These are phyloP conservation scores for Nigrospora oryzae DNA, from an alignment of 2,329 filamentous ascomycete genomes.

Conservation along the genomic window DNA sequence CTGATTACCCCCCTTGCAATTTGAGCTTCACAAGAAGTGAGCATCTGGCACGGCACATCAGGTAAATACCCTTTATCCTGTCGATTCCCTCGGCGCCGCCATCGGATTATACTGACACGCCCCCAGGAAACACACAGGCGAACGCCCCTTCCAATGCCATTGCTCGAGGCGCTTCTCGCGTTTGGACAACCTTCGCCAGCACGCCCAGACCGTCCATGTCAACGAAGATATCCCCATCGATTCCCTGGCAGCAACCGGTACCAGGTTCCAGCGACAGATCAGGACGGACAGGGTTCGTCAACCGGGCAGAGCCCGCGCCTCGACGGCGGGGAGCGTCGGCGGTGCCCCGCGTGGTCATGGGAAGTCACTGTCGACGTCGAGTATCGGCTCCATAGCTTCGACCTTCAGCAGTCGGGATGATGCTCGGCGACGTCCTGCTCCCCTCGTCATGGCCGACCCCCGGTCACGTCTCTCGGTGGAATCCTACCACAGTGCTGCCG, in stretches of 20 bases:
- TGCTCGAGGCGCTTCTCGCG: slow-evolving; percentile 89
- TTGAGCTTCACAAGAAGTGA: slow-evolving; percentile 94
- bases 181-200: slow-evolving; percentile 89
- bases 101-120: slow-evolving; percentile 13
- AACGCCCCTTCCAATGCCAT: slow-evolving; percentile 93
- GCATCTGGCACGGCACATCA: slow-evolving; percentile 88
- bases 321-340: slow-evolving; percentile 66
- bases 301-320: slow-evolving; percentile 64
- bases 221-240: slow-evolving; percentile 95
- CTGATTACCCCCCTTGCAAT: slow-evolving; percentile 86
- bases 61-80: slow-evolving; percentile 40
- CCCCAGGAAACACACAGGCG: slow-evolving; percentile 86
- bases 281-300: slow-evolving; percentile 77
- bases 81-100: slow-evolving; percentile 2
- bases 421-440: slow-evolving; percentile 64
- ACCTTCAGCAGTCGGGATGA: slow-evolving; percentile 60
- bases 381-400: slow-evolving; percentile 64
- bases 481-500: slow-evolving; percentile 55
- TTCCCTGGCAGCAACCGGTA: slow-evolving; percentile 86
- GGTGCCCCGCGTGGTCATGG: slow-evolving; percentile 71
- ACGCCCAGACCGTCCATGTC: slow-evolving; percentile 94
- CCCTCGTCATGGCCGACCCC: slow-evolving; percentile 74
- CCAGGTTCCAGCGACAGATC: slow-evolving; percentile 85
- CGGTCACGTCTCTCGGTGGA: slow-evolving; percentile 61
- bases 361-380: slow-evolving; percentile 79